phyloP scores from a whole-genome alignment of 2,329 filamentous ascomycete species.

The Pseudopyrenochaeta lycopersici region DNA sequence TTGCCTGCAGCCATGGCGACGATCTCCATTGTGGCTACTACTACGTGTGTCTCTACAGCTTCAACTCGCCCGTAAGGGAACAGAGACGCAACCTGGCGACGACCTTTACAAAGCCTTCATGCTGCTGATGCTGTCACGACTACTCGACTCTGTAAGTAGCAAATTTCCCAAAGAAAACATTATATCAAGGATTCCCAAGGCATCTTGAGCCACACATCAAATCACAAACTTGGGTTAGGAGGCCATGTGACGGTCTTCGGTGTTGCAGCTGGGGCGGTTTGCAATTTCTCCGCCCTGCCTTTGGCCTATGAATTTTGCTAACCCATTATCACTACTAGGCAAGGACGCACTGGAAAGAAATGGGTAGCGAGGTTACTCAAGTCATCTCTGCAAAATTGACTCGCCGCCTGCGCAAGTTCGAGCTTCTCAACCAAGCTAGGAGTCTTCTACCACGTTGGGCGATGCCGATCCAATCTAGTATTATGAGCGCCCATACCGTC shows the following conservation, averaged over 20 bases:
- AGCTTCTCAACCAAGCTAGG: constrained; percentile 11
- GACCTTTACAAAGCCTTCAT: constrained; percentile 62
- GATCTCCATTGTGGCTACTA: constrained; percentile 65
- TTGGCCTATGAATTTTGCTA: too few species aligned
- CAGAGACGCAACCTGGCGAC: not conserved
- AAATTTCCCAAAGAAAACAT: constrained; percentile 51
- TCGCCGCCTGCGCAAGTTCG: constrained; percentile 34
- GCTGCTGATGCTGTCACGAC: constrained; percentile 59
- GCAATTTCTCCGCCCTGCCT: constrained; percentile 30
- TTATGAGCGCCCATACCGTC: constrained; percentile 11
- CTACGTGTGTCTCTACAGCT: constrained; percentile 62
- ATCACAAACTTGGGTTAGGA: too few species aligned
- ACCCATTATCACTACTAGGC: not conserved
- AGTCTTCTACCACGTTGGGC: constrained; percentile 12
- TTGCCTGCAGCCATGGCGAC: constrained; percentile 55
- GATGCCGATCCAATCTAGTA: not conserved
- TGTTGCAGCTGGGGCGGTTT: too few species aligned
- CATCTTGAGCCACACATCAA: too few species aligned
- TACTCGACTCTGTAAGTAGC: constrained; percentile 12
- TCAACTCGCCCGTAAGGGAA: constrained; percentile 33
- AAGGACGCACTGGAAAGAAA: not conserved
- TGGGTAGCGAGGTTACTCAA: constrained; percentile 22
- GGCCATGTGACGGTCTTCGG: too few species aligned
- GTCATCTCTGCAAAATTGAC: constrained; percentile 29
- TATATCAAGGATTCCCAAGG: too few species aligned